Base-by-base conservation (phyloP, 2,329 filamentous ascomycete genomes). In the Paracorniculantispora psalliotae region DNA sequence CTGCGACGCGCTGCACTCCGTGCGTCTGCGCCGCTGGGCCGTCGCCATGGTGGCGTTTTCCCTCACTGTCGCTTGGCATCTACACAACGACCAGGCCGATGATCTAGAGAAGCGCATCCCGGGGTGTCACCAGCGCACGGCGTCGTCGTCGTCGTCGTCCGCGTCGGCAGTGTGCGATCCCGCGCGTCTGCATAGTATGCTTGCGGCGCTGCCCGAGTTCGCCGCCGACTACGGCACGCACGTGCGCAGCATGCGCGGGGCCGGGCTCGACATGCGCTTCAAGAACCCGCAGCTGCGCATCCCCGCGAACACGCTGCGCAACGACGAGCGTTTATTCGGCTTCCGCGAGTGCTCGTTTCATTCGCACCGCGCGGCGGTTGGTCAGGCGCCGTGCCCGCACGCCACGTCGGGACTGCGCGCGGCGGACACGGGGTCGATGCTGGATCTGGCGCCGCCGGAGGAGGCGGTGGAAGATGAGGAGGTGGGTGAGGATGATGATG, bases 221-320 rank as follows among this genome's bases (percentile, higher is more conserved):
- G 69, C 69, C 54, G 71, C 72, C 58, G 81, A 85, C 66, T 84
- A 83, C 68, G 68, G 71, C 39, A 73, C 73, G 48, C 82, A 85
- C 67, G 69, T 81, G 49, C 69, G 71, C 65, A 83, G 82, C 70
- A 82, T 84, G 75, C 69, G 70, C 44, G 71, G 72, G 60, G 80
- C 77, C 61, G 73, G 77, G 25, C 76, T 82, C 55, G 77, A 84
- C 63, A 71, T 80, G 39, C 74, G 78, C 64, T 75, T 82, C 71
- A 85, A 85, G 75, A 85, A 85, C 71, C 82, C 82, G 15, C 82
- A 84, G 70, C 77, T 85, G 23, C 76, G 82, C 62, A 77, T 85
- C 55, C 79, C 80, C 15, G 79, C 77, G 63, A 85, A 85, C 72
- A 73, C 74, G 58, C 73, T 85, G 23, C 75, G 78, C 61, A 82